Conservation (phyloP, 106 monocot genomes). For the Gastrodia elata region DNA sequence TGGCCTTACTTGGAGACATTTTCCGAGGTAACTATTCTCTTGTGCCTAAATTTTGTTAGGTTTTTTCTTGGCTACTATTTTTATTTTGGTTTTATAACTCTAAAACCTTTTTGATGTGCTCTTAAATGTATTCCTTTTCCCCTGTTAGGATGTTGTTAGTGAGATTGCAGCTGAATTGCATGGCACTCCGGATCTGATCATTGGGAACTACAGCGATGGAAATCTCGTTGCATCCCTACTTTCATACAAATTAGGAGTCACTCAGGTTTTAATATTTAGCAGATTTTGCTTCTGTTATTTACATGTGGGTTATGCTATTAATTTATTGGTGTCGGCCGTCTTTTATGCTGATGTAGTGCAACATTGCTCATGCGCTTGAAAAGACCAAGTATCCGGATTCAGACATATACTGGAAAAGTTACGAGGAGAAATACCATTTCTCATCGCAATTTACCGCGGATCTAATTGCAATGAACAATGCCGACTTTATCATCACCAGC, state of each 20-base stretch:
- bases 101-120: neutral
- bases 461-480: conserved; percentile 89
- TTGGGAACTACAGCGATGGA: conserved; percentile 94
- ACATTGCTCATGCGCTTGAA: conserved; percentile 94
- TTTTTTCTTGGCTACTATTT: neutral
- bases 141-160: conserved; percentile 52
- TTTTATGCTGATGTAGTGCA: conserved; percentile 48
- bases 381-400: conserved; percentile 98
- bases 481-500: conserved; percentile 97
- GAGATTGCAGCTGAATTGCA: conserved; percentile 82
- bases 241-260: conserved; percentile 67
- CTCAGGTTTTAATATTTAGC: conserved; percentile 39
- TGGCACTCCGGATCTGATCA: conserved; percentile 71
- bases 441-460: conserved; percentile 97
- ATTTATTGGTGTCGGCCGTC: neutral
- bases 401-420: conserved; percentile 87
- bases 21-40: conserved; percentile 42
- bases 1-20: conserved; percentile 93
- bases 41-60: neutral
- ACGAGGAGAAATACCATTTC: conserved; percentile 87
- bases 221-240: conserved; percentile 90
- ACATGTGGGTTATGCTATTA: neutral
- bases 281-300: neutral
- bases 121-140: neutral
- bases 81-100: neutral